phyloP scores from a whole-genome alignment of 2,329 filamentous ascomycete species.

The Diaporthe helianthi region DNA sequence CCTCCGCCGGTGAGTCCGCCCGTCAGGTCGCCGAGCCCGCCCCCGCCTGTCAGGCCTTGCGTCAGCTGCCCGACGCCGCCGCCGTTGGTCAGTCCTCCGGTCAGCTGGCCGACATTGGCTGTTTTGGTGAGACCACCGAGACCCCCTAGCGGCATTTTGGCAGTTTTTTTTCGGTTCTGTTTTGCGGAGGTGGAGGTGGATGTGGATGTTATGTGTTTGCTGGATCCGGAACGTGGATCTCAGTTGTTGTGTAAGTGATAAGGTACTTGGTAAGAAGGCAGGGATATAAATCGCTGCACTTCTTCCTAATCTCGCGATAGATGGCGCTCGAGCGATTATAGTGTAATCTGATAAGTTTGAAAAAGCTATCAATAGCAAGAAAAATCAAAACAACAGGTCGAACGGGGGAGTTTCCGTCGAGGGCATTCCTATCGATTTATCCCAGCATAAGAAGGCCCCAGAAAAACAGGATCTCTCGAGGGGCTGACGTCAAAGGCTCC shows the following conservation, averaged over 20 bases:
- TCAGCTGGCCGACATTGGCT: background rate
- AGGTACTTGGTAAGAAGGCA: too few species aligned
- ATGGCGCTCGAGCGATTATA: background rate
- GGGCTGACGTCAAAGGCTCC: constrained; percentile 34
- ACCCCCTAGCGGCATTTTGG: constrained; percentile 11
- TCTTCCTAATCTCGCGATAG: background rate
- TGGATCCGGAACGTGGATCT: constrained; percentile 6
- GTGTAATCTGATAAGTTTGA: background rate
- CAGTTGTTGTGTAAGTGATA: constrained; percentile 15
- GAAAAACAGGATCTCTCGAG: constrained; percentile 34
- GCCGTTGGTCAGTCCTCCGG: background rate
- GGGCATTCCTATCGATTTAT: constrained; percentile 22
- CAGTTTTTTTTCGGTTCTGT: background rate
- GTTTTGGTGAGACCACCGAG: constrained; percentile 18
- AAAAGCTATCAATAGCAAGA: background rate
- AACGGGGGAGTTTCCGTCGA: background rate
- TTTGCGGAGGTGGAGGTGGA: background rate
- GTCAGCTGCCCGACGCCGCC: constrained; percentile 9
- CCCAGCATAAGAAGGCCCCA: constrained; percentile 23
- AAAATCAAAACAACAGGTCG: background rate
- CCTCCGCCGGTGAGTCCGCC: constrained; percentile 26
- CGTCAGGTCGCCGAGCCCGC: constrained; percentile 12
- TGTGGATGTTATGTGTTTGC: constrained; percentile 1
- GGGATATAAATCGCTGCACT: background rate
- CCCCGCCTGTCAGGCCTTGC: background rate